These are phyloP conservation scores for Paecilomyces dactylethromorphus DNA, from an alignment of 2,329 filamentous ascomycete species.

Conservation along the genomic window DNA sequence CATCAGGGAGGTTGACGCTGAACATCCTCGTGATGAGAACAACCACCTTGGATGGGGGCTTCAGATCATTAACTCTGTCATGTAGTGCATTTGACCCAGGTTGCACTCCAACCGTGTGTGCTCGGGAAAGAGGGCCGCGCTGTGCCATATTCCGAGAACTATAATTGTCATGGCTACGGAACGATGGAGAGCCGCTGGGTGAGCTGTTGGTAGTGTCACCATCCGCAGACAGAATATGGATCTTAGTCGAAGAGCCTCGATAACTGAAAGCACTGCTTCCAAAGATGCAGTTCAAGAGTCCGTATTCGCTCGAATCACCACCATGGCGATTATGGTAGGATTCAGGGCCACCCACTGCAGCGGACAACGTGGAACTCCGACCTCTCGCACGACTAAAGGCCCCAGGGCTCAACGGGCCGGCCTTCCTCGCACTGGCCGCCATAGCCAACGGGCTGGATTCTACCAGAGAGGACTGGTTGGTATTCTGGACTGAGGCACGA, in stretches of 20 bases:
- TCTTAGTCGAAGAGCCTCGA: slow-evolving; percentile 53
- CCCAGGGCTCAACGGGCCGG: slow-evolving; percentile 25
- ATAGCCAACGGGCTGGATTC: slow-evolving; percentile 27
- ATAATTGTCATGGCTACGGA: slow-evolving; percentile 10
- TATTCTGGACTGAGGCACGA: slow-evolving; percentile 19
- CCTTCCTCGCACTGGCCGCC: slow-evolving; percentile 25
- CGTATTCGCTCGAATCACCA: slow-evolving; percentile 47
- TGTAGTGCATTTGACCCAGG: slow-evolving; percentile 10
- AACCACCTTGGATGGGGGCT: slow-evolving; percentile 42
- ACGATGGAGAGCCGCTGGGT: slow-evolving; percentile 17
- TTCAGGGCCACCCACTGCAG: slow-evolving; percentile 23
- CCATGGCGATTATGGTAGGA: slow-evolving; percentile 29
- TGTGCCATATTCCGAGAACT: slow-evolving; percentile 9
- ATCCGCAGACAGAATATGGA: slow-evolving; percentile 49
- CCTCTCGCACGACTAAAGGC: slow-evolving; percentile 37
- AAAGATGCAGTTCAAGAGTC: slow-evolving; percentile 53
- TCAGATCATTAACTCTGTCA: slow-evolving; percentile 21
- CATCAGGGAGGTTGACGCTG: slow-evolving; percentile 48
- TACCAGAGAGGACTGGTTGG: slow-evolving; percentile 24
- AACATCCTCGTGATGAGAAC: slow-evolving; percentile 55
- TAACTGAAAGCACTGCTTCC: slow-evolving; percentile 53
- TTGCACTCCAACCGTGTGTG: slow-evolving; percentile 30
- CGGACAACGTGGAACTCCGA: slow-evolving; percentile 40
- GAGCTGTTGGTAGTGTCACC: slow-evolving; percentile 18
- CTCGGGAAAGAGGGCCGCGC: slow-evolving; percentile 30